Base-by-base conservation (phyloP, 140 eudicot species). In the Oenanthe javanica region DNA sequence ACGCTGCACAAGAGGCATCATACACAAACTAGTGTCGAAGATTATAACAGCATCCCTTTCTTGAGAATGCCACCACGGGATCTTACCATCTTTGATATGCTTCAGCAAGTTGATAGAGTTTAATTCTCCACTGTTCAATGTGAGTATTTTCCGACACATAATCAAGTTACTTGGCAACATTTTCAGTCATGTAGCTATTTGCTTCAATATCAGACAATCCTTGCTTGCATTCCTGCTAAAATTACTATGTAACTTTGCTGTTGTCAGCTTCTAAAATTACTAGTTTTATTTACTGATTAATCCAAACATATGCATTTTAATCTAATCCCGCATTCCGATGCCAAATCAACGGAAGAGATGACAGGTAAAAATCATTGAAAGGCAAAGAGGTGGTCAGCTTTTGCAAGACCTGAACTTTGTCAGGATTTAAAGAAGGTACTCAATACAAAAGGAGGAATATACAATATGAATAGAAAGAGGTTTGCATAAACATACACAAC, bases 1-100 rank as follows among this genome's bases (percentile, higher is more conserved):
- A 72, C 85, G 48, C 76, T 85, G 54, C 82, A 89, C 47, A 88
- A 88, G 81, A 85, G 91, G 87, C 91, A 88, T 64, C 91, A 88
- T 71, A 81, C 73, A 12, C 83, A 71, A 14, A 81, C 83, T 36
- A 77, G 52, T 14, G 45, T 23, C 6, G 79, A 5, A 23, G 87
- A 85, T 80, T 87, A 85, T 59, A 46, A 79, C n/a, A 74, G 86
- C 77, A 79, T 78, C 7, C 87, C 87, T 74, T 74, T 74, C 2
- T 2, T 74, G 57, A 74, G 78, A 74, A 74, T 48, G 59, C 78
- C 78, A 74, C 42, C 78, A 4, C 78, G 42, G 40, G 49, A 74
- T 23, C 61, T 47, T n/a, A 74, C 61, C 2, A 47, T 74, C 59
- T 74, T 74, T 11, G 21, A 74, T 74, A 6, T 74, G 59, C 78